Percentiles rank a stretch among this genome's conserved stretches.
These are phyloP conservation scores for Flaveria bidentis DNA, from an alignment of 129 eudicot species.

Conservation along the genomic window DNA sequence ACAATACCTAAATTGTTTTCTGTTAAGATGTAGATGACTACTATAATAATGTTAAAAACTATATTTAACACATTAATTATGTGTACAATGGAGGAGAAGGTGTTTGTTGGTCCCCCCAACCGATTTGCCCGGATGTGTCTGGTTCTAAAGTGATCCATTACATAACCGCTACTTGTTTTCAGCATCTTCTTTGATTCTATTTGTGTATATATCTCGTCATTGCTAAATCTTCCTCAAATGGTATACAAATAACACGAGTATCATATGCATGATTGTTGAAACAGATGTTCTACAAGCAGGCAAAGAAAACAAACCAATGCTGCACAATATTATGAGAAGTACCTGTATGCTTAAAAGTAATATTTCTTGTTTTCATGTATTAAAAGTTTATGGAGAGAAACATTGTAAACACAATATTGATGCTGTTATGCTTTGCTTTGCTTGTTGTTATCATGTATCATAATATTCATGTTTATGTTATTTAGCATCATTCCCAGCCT, in stretches of 20 bases:
- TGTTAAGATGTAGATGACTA: no score
- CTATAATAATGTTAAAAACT: no score
- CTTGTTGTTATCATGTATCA: constrained; percentile 9
- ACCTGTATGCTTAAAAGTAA: not conserved
- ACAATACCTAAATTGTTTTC: no score
- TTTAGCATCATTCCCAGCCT: not conserved
- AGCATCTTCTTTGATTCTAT: not conserved
- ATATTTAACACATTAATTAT: not conserved
- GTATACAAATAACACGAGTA: constrained; percentile 2
- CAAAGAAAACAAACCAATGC: constrained; percentile 87
- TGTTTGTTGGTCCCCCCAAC: not conserved
- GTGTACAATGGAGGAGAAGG: not conserved
- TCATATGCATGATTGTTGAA: constrained; percentile 11
- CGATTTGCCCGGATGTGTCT: not conserved
- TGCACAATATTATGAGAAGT: constrained; percentile 62
- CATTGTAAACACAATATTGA: constrained; percentile 12
- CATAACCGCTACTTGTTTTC: not conserved
- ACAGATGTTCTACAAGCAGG: constrained; percentile 99
- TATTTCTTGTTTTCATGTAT: constrained; percentile 14
- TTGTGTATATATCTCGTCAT: not conserved
- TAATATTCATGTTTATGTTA: constrained; percentile 24
- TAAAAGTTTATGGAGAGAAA: not conserved
- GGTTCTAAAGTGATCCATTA: not conserved
- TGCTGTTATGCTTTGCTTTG: not conserved
- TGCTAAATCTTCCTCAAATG: not conserved